Evolutionary conservation across 1,139 yeast species (phyloP).

Genomic region (Candida glucosophila): DNA sequence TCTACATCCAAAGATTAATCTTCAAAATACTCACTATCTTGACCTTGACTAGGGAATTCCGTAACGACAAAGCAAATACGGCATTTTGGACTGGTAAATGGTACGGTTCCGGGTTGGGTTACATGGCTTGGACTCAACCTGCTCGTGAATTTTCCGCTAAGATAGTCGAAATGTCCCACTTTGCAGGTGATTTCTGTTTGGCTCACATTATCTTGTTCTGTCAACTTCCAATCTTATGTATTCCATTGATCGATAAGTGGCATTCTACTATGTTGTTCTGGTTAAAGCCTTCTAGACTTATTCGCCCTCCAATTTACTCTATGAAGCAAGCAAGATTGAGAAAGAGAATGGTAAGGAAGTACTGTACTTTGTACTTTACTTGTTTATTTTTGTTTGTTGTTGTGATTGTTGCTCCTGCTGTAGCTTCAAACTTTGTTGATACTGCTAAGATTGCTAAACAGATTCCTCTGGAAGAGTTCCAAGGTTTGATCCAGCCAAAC

Average conservation of each 20-base stretch:
- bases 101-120: slow-evolving; percentile 93
- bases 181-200: slow-evolving; percentile 91
- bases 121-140: slow-evolving; percentile 96
- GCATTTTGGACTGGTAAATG: slow-evolving; percentile 99
- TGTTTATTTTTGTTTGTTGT: slow-evolving; percentile 64
- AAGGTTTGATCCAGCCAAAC: slow-evolving; percentile 87
- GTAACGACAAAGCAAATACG: slow-evolving; percentile 91
- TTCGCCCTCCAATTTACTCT: slow-evolving; percentile 97
- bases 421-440: slow-evolving; percentile 41
- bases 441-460: slow-evolving; percentile 25
- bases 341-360: slow-evolving; percentile 97
- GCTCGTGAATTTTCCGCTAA: slow-evolving; percentile 93
- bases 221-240: slow-evolving; percentile 77
- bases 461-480: too few species aligned
- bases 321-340: slow-evolving; percentile 95
- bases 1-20: slow-evolving; percentile 80
- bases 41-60: slow-evolving; percentile 90
- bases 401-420: slow-evolving; percentile 88
- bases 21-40: slow-evolving; percentile 78
- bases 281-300: slow-evolving; percentile 96
- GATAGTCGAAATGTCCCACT: slow-evolving; percentile 88
- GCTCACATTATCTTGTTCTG: slow-evolving; percentile 84
- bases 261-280: slow-evolving; percentile 98
- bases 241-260: slow-evolving; percentile 94
- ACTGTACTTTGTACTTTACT: slow-evolving; percentile 72